These are phyloP conservation scores for Phycomyces blakesleeanus DNA, from an alignment of 192 early-diverging fungal species.

Conservation along the genomic window DNA sequence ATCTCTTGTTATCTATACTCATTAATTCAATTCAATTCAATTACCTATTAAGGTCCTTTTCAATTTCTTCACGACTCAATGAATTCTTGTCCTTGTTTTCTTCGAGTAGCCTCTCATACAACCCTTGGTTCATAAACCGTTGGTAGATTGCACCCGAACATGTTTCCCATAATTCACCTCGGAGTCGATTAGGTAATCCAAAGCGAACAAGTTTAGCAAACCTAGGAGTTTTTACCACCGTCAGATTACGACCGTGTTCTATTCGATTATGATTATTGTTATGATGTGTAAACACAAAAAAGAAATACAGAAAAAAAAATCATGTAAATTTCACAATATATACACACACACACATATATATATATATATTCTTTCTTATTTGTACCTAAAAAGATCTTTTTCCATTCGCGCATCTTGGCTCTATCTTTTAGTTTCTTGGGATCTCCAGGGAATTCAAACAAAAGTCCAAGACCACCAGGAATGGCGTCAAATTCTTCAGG, in stretches of 20 bases:
- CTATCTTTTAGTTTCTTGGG: slow-evolving; percentile 43
- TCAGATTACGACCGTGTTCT: slow-evolving; percentile 80
- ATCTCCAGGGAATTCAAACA: slow-evolving; percentile 74
- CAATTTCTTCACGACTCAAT: slow-evolving; percentile 82
- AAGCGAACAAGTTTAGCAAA: slow-evolving; percentile 80
- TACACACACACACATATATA: no score
- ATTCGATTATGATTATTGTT: no score
- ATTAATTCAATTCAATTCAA: background rate
- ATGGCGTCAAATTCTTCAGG: slow-evolving; percentile 46
- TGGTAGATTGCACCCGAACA: slow-evolving; percentile 78
- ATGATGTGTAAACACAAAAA: no score
- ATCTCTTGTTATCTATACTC: background rate
- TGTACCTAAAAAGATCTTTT: slow-evolving; percentile 45
- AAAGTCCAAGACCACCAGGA: slow-evolving; percentile 62
- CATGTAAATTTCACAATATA: no score
- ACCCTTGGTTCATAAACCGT: slow-evolving; percentile 75
- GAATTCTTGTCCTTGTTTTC: slow-evolving; percentile 62
- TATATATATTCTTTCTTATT: no score
- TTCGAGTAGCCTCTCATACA: slow-evolving; percentile 61
- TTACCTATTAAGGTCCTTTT: slow-evolving; percentile 82
- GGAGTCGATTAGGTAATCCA: slow-evolving; percentile 73
- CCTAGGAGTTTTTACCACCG: slow-evolving; percentile 69
- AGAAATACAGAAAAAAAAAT: no score
- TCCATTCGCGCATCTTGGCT: slow-evolving; percentile 32
- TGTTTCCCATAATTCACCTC: slow-evolving; percentile 92